These are phyloP conservation scores for Trebouxia gelatinosa DNA, from an alignment of 163 green algal genomes.

Conservation along the genomic window DNA sequence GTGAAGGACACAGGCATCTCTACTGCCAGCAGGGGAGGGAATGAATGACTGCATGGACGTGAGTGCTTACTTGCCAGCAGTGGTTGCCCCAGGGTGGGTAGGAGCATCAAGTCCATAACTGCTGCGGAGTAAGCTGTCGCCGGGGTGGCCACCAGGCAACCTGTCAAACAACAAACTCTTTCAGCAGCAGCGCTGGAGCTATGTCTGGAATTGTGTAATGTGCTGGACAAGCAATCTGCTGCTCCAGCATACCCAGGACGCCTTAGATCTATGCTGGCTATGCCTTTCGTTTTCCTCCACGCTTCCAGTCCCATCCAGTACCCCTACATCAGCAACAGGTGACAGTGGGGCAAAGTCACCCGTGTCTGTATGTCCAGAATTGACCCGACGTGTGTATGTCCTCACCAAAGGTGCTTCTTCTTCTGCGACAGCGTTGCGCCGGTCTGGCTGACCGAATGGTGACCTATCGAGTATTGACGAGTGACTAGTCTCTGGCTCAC, in stretches of 20 bases:
- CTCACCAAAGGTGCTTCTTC: slow-evolving; percentile 14
- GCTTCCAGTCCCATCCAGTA: slow-evolving; percentile 28
- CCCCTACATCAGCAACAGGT: background rate
- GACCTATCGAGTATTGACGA: too few species aligned
- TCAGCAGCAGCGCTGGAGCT: background rate
- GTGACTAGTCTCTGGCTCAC: too few species aligned
- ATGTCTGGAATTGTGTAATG: background rate
- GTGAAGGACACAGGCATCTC: too few species aligned
- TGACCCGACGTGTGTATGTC: background rate
- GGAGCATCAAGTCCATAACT: background rate
- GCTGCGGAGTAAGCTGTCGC: slow-evolving; percentile 25
- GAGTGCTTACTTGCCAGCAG: background rate
- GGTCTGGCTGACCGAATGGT: background rate
- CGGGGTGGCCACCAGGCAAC: slow-evolving; percentile 1
- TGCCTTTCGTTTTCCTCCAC: slow-evolving; percentile 20
- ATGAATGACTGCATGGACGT: too few species aligned
- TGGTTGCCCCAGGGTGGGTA: background rate
- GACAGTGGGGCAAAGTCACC: background rate
- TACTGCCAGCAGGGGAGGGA: too few species aligned
- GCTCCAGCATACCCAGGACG: slow-evolving; percentile 1
- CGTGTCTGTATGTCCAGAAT: background rate
- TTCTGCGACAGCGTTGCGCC: background rate
- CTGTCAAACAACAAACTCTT: background rate
- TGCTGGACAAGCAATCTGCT: background rate
- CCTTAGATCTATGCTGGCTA: slow-evolving; percentile 10